Conservation (phyloP, 202 grass and related monocot species). For the Musa balbisiana region DNA sequence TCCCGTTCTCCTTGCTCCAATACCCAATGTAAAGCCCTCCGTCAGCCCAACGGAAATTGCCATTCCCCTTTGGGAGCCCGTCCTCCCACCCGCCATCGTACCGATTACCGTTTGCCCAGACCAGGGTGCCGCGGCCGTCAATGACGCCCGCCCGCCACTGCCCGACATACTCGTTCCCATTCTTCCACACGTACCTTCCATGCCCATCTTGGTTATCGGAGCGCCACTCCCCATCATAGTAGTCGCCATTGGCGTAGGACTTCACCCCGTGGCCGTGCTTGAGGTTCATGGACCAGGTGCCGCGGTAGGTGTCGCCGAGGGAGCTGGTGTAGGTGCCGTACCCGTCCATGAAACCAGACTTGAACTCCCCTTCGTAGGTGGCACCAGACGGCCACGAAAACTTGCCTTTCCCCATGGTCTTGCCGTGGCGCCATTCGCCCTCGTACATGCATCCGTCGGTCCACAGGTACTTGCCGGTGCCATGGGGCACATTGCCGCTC, state of each 20-base stretch:
- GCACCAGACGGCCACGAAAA: slow-evolving; percentile 95
- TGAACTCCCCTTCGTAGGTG: slow-evolving; percentile 93
- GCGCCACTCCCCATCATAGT: slow-evolving; percentile 87
- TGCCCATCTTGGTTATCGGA: slow-evolving; percentile 60
- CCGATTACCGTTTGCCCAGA: slow-evolving; percentile 70
- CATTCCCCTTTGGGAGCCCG: slow-evolving; percentile 65
- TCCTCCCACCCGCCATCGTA: slow-evolving; percentile 91
- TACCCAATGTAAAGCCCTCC: slow-evolving; percentile 70
- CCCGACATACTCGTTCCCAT: slow-evolving; percentile 81
- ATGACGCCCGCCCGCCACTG: slow-evolving; percentile 71
- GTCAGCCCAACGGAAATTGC: slow-evolving; percentile 79
- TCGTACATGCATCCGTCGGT: slow-evolving; percentile 99
- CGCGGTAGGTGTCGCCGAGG: slow-evolving; percentile 82
- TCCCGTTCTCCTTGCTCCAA: slow-evolving; percentile 44
- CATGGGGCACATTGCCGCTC: slow-evolving; percentile 60
- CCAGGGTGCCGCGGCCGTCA: slow-evolving; percentile 59
- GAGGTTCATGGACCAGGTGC: slow-evolving; percentile 88
- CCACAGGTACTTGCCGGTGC: slow-evolving; percentile 82
- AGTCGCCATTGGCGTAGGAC: slow-evolving; percentile 89
- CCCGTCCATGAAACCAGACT: slow-evolving; percentile 90
- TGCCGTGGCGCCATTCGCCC: slow-evolving; percentile 77
- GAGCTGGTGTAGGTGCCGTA: slow-evolving; percentile 75
- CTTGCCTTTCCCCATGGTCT: slow-evolving; percentile 70
- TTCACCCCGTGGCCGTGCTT: slow-evolving; percentile 78
- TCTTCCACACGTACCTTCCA: slow-evolving; percentile 79